phyloP scores from a whole-genome alignment of 257 asterid species.

The Scutellaria galericulata region DNA sequence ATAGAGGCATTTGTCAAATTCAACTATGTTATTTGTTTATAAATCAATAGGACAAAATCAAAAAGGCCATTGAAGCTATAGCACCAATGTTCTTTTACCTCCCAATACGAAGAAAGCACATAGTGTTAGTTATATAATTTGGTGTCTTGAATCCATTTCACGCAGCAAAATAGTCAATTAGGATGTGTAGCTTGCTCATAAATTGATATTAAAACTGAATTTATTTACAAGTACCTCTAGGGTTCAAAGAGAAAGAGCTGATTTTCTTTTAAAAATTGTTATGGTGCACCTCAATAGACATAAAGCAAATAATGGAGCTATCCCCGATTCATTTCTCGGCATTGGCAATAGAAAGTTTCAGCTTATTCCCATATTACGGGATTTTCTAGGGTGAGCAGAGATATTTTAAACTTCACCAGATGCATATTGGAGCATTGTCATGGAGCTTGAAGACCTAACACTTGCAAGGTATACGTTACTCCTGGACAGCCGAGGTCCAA shows the following conservation, averaged over 20 bases:
- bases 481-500: neutral
- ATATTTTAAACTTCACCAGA: neutral
- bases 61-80: neutral
- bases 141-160: neutral
- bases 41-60: neutral
- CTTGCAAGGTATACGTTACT: neutral
- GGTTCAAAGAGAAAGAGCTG: neutral
- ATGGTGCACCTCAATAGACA: neutral
- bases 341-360: neutral
- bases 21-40: neutral
- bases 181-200: neutral
- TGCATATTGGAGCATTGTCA: neutral
- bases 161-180: neutral
- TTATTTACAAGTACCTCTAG: neutral
- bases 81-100: neutral
- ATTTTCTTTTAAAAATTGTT: neutral
- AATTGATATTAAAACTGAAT: neutral
- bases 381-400: slow-evolving; percentile 3
- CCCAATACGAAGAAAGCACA: neutral
- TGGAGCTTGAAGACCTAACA: slow-evolving; percentile 7
- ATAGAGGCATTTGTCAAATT: neutral
- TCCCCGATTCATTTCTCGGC: neutral
- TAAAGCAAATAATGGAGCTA: neutral
- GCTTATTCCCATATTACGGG: neutral
- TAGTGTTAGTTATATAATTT: neutral